A percentile compares a stretch with the other conserved stretches of the same genome.
Conservation (phyloP, 805 yeast species). For the Kodamaea kaohsiungensis region DNA sequence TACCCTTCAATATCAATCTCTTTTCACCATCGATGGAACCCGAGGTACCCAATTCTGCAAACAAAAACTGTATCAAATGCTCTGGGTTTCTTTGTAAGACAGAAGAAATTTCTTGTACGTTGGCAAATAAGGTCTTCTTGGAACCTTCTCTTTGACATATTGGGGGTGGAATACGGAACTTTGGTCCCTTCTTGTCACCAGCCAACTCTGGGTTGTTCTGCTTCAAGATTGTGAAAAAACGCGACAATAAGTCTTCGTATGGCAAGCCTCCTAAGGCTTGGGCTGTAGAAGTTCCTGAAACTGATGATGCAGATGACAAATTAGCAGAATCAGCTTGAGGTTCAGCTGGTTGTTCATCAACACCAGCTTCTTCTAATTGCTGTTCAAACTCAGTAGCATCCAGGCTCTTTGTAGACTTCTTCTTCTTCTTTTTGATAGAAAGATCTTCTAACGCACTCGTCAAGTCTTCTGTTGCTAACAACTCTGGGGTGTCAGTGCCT, state of each 20-base stretch:
- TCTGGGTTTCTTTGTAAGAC: slow-evolving; percentile 96
- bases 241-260: slow-evolving; percentile 72
- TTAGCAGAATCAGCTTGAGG: slow-evolving; percentile 18
- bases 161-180: slow-evolving; percentile 97
- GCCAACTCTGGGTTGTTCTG: slow-evolving; percentile 98
- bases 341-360: slow-evolving; percentile 44
- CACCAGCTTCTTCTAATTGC: slow-evolving; percentile 87
- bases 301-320: slow-evolving; percentile 7
- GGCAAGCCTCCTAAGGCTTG: slow-evolving; percentile 52
- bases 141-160: slow-evolving; percentile 95
- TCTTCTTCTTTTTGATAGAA: slow-evolving; percentile 73
- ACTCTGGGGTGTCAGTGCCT: slow-evolving; percentile 18
- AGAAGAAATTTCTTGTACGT: slow-evolving; percentile 91
- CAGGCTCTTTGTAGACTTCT: slow-evolving; percentile 54
- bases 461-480: slow-evolving; percentile 32
- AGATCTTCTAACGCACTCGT: slow-evolving; percentile 41
- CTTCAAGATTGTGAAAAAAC: slow-evolving; percentile 84
- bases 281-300: slow-evolving; percentile 12
- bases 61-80: slow-evolving; percentile 92
- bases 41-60: slow-evolving; percentile 98
- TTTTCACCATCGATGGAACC: slow-evolving; percentile 98
- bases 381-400: slow-evolving; percentile 83
- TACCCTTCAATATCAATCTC: slow-evolving; percentile 96
- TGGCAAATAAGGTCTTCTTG: slow-evolving; percentile 94
- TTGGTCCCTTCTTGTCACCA: slow-evolving; percentile 89